These are phyloP conservation scores for Hibiscus tridactylites DNA, from an alignment of 345 rosid genomes.

Conservation along the genomic window DNA sequence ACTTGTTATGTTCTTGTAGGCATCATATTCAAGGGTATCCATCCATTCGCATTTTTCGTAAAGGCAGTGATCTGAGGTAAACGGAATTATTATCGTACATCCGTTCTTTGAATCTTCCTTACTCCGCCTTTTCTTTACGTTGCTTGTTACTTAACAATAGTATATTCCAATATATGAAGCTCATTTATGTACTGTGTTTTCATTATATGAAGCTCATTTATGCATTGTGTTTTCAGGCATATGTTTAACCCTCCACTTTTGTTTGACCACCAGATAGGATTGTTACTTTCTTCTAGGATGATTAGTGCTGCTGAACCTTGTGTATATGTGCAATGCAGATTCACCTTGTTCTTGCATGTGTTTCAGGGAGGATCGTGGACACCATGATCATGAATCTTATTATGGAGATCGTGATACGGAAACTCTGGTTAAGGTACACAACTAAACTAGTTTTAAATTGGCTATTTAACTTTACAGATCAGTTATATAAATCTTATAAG, in stretches of 20 bases:
- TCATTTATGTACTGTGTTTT: background rate
- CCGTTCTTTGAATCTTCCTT: background rate
- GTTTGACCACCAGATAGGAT: background rate
- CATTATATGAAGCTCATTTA: background rate
- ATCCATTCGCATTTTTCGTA: constrained; percentile 95
- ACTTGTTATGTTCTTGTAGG: constrained; percentile 33
- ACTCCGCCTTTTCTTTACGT: background rate
- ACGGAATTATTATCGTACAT: background rate
- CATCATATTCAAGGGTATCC: constrained; percentile 96
- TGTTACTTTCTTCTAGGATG: constrained; percentile 1
- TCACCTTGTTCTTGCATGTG: constrained; percentile 10
- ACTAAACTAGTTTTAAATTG: constrained; percentile 13
- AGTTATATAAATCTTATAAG: background rate
- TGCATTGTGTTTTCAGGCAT: background rate
- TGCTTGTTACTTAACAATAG: background rate
- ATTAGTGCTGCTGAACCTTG: background rate
- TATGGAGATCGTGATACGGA: constrained; percentile 99
- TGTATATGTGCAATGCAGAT: background rate
- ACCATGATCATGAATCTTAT: constrained; percentile 94
- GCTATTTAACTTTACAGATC: background rate
- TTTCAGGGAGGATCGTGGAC: constrained; percentile 80
- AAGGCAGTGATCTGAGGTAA: constrained; percentile 88
- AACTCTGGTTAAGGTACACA: constrained; percentile 71
- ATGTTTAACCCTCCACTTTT: background rate
- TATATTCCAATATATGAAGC: background rate